Evolutionary conservation across 805 yeast genomes (phyloP), one percentile per base, ranked within the genome.

Genomic region (Yarrowia phangngaensis): DNA sequence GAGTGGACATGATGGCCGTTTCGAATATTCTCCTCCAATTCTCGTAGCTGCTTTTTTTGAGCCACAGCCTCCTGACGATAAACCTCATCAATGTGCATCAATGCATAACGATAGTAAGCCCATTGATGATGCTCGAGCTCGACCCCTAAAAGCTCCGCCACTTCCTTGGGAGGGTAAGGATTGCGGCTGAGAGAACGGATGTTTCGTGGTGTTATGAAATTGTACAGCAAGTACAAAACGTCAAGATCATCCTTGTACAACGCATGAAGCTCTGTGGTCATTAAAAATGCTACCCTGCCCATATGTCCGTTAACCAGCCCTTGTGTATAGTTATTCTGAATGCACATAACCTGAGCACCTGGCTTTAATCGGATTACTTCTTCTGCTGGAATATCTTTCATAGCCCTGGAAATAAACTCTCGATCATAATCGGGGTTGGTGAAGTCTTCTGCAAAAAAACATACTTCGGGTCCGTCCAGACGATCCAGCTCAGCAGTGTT

Each of bases 81-180:
- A 16, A 5, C 45, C 32, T 38, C 32, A 13, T 38, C 45, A 27
- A 38, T 38, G 32, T 38, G 45, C 45, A 38, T 38, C 7, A 38
- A 24, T 0, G 45, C 32, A 11, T 8, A 38, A 1, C 45, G 45
- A 8, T 17, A 27, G 17, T 19, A 27, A 7, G n/a, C 12, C 45
- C 45, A 38, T 6, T 27, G 31, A 4, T 36, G 13, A 4, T 24
- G 43, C 7, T 15, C 13, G 4, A 26, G 7, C 6, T 4, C 6
- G 5, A 16, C 6, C 2, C 29, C 41, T 1, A 36, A 16, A 8
- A 16, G 2, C 23, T 36, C 16, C 7, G 15, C 20, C 11, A 35
- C 5, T 1, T 7, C 29, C 1, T 13, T 8, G 4, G 41, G 29
- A 7, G 13, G 15, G 15, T 12, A 7, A 29, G 41, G 3, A 20